Evolutionary conservation across 2,329 filamentous ascomycete genomes (phyloP), one percentile per base, ranked within the genome.

Genomic region (Penicillium sp.): DNA sequence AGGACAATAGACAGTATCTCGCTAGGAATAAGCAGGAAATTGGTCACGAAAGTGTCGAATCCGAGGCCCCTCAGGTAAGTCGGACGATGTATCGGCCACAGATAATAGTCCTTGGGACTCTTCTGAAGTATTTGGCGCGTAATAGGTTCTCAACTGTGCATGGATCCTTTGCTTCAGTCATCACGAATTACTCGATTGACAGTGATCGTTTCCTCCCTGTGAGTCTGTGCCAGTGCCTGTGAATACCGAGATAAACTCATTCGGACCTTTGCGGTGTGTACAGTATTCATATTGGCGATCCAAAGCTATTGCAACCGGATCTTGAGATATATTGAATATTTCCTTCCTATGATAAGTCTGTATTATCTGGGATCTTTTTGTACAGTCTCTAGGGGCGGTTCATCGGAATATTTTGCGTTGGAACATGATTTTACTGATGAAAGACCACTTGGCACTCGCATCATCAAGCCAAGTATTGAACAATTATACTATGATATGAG

Each of bases 161-260:
- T 83, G 53, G 77, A 77, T 19, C 81, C 80, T 62, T 84, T 84
- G 36, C 74, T 77, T 0, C 79, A 78, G 52, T 82, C 79, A 37
- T 82, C 79, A 4, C 79, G 73, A 22, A 82, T 65, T 17, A 85
- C 75, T 30, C 79, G 78, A 63, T 88, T 89, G 31, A 87, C 80
- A 78, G 89, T 84, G 59, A 89, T 88, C 26, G 80, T 78, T 62
- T 89, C 86, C 67, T 89, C 84, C 0, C 67, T 67, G 40, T 9
- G 53, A 53, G 12, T 53, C 36, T 16, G 53, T 42, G 19, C 50
- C 31, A 16, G 53, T 33, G 7, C 11, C 44, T n/a, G 43, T 19
- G 14, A 50, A 40, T 22, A 46, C 22, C 0, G 53, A 46, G 8
- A 58, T 37, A 1, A 44, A 46, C 12, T 45, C 48, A 8, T 30